phyloP scores from a whole-genome alignment of 805 yeast genomes.

The Candida odintsovae region DNA sequence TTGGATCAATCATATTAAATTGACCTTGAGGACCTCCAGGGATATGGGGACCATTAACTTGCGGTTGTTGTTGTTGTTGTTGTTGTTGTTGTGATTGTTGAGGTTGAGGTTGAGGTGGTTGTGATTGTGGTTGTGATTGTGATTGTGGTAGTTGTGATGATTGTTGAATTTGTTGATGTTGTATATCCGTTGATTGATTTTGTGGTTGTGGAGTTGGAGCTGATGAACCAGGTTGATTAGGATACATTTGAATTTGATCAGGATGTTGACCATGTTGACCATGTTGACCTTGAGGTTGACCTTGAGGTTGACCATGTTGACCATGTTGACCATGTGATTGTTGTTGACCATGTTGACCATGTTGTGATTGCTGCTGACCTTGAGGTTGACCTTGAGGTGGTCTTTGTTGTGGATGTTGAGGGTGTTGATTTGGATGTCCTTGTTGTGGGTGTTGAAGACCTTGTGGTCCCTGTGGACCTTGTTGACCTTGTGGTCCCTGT shows the following conservation, averaged over 20 bases:
- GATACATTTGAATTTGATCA: neutral
- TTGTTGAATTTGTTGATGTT: conserved; percentile 23
- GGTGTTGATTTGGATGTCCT: conserved; percentile 4
- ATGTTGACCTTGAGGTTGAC: conserved; percentile 10
- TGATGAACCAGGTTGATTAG: neutral
- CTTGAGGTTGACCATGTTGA: conserved; percentile 17
- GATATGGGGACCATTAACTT: conserved; percentile 1
- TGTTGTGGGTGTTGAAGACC: neutral
- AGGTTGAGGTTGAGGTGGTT: conserved; percentile 19
- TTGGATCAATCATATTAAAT: conserved; percentile 7
- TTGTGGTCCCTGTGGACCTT: neutral
- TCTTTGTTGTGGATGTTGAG: conserved; percentile 3
- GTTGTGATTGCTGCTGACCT: neutral
- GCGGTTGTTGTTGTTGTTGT: conserved; percentile 7
- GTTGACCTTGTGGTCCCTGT: no score
- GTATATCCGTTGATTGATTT: conserved; percentile 3
- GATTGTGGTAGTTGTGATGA: conserved; percentile 8
- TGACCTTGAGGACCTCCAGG: conserved; percentile 3
- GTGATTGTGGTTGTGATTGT: conserved; percentile 11
- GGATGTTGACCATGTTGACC: conserved; percentile 1
- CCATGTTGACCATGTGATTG: conserved; percentile 16
- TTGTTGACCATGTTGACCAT: conserved; percentile 5
- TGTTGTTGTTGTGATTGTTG: conserved; percentile 16
- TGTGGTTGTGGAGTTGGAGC: conserved; percentile 1
- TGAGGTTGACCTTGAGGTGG: neutral